Evolutionary conservation across 139 green algal genomes (phyloP).

Genomic region (Chlamydomonas incerta): DNA sequence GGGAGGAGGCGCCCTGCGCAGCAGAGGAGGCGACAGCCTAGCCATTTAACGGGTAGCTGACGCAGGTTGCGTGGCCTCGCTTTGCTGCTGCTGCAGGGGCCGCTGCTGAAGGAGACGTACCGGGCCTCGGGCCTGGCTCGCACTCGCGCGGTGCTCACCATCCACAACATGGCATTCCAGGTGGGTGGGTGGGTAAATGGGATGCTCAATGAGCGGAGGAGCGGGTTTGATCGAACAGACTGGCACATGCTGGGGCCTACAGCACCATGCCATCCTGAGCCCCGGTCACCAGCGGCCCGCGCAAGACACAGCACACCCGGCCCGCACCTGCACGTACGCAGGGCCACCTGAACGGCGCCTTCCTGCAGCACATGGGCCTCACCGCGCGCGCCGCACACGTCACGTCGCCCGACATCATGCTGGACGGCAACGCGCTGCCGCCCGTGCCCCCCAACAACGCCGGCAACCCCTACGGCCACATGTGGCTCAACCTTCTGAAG

Average conservation of each 20-base stretch:
- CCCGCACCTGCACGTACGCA: neutral
- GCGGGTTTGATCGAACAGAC: no score
- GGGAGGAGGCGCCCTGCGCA: no score
- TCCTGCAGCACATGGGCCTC: conserved; percentile 40
- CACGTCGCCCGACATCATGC: conserved; percentile 18
- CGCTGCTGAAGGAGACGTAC: conserved; percentile 88
- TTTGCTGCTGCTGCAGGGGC: conserved; percentile 52
- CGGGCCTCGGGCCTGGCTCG: conserved; percentile 46
- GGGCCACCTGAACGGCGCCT: conserved; percentile 18
- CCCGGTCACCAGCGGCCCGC: no score
- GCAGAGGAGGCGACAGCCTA: no score
- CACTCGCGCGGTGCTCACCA: conserved; percentile 79
- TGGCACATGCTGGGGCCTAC: no score
- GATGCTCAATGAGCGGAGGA: no score
- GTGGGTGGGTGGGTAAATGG: neutral
- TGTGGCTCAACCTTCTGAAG: conserved; percentile 62
- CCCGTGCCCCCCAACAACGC: neutral
- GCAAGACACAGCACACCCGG: no score
- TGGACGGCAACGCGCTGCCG: neutral
- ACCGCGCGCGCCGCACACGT: neutral
- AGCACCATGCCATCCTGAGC: no score
- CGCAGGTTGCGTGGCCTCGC: neutral
- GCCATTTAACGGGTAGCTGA: no score
- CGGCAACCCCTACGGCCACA: neutral
- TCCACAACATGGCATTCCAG: conserved; percentile 93